Evolutionary conservation across 2,329 filamentous ascomycete species (phyloP).

Genomic region (Aspergillus calidoustus): DNA sequence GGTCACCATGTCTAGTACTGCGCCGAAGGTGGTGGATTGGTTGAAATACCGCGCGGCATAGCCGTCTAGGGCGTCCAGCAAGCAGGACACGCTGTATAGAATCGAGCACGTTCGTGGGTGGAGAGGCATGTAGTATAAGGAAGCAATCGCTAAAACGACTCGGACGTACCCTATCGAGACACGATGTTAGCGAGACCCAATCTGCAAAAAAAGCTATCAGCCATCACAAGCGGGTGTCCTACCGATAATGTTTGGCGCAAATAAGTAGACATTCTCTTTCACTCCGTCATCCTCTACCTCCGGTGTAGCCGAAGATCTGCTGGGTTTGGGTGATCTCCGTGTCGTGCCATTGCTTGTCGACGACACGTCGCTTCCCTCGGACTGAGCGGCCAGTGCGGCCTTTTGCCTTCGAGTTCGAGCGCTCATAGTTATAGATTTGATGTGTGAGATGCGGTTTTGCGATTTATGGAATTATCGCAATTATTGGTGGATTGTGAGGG

Average conservation of each 20-base stretch:
- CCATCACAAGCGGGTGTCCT: conserved; percentile 33
- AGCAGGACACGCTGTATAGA: conserved; percentile 85
- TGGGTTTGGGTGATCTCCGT: conserved; percentile 38
- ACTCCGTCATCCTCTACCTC: conserved; percentile 37
- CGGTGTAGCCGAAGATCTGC: conserved; percentile 26
- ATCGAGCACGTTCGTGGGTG: conserved; percentile 94
- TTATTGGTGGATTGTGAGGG: neutral
- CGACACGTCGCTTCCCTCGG: conserved; percentile 38
- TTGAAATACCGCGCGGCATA: conserved; percentile 85
- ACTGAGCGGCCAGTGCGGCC: conserved; percentile 35
- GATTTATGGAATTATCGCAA: neutral
- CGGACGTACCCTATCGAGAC: conserved; percentile 68
- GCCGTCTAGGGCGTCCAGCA: conserved; percentile 93
- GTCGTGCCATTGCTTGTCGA: conserved; percentile 35
- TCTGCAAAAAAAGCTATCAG: neutral
- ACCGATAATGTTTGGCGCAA: conserved; percentile 84
- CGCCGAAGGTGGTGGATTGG: conserved; percentile 93
- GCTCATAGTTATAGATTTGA: conserved; percentile 34
- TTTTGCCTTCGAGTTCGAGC: conserved; percentile 47
- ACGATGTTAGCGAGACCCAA: conserved; percentile 11
- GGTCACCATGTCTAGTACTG: conserved; percentile 98
- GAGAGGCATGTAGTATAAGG: conserved; percentile 98
- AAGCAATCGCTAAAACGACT: conserved; percentile 81
- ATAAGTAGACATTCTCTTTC: conserved; percentile 78
- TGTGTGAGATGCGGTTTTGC: neutral